Base-by-base conservation (phyloP, 2,329 filamentous ascomycete species). In the Phyllosticta citriasiana region DNA sequence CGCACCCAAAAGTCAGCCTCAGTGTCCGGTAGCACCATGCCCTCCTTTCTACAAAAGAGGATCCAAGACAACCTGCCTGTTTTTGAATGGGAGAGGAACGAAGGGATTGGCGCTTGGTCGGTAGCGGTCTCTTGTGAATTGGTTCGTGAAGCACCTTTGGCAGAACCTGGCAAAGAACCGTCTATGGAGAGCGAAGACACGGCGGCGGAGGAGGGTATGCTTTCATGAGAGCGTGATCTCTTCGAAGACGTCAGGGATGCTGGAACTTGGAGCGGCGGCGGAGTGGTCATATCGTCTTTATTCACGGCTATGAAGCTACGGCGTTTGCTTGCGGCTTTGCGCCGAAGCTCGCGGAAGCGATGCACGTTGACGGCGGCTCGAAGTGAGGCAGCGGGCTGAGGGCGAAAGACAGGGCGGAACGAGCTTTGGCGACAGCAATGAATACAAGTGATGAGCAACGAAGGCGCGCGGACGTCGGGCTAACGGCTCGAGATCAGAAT, bases 31-130 rank as follows among this genome's bases (percentile, higher is more conserved):
- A 10, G 19, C 51, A 10, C 51, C 51, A 22, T 22, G n/a, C 10
- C 51, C 51, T 53, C 19, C 51, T 22, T 22, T 22, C 51, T 47
- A 40, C 57, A 25, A 30, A 52, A 61, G 60, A 57, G 62, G 60
- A 57, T 52, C 54, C 62, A 64, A 78, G 77, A 60, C 72, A 70
- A 66, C 79, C 64, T 75, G 80, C 82, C 80, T 70, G 74, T 66
- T 63, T 75, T 76, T 26, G 73, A 76, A 60, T 80, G 71, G 40
- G 73, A 73, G 61, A 87, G 72, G 70, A 86, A 87, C 60, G 51
- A 53, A 35, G 60, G 57, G 26, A 62, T 26, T 30, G 60, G 55
- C 8, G 54, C 40, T 50, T 64, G 35, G 4, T 59, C 53, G 27
- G 54, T 51, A 16, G 35, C 51, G 52, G 50, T 33, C 19, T 57